These are phyloP conservation scores for Chamaecrista fasciculata DNA, from an alignment of 306 rosid genomes.

Conservation along the genomic window DNA sequence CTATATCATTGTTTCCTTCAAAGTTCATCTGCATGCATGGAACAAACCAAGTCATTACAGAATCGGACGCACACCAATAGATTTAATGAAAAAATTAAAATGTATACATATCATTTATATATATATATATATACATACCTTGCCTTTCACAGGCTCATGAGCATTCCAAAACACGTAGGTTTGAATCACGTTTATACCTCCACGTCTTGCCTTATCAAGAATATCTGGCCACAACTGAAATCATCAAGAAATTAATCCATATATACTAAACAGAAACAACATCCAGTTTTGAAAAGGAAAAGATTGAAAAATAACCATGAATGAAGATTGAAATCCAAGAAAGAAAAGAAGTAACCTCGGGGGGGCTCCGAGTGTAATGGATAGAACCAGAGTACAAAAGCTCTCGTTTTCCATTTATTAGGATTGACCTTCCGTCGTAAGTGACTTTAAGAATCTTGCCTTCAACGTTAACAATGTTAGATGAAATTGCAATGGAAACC, in stretches of 20 bases:
- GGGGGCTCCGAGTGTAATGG: constrained; percentile 77
- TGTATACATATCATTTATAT: constrained; percentile 49
- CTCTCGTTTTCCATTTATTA: constrained; percentile 53
- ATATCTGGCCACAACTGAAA: constrained; percentile 77
- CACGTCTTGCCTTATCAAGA: constrained; percentile 58
- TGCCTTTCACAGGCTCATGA: constrained; percentile 75
- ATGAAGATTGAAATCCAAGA: too few species aligned
- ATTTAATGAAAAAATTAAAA: neutral
- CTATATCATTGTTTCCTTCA: constrained; percentile 62
- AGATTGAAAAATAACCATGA: too few species aligned
- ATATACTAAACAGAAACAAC: too few species aligned
- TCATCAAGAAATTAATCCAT: neutral
- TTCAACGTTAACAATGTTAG: constrained; percentile 2
- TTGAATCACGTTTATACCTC: constrained; percentile 81
- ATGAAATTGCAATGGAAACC: constrained; percentile 25
- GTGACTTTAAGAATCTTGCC: constrained; percentile 35
- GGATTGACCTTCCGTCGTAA: constrained; percentile 43
- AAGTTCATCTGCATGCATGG: constrained; percentile 45
- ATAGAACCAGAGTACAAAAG: constrained; percentile 80
- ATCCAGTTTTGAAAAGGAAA: too few species aligned
- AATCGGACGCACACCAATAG: too few species aligned
- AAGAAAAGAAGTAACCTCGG: constrained; percentile 34
- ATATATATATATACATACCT: constrained; percentile 58
- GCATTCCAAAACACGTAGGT: constrained; percentile 92
- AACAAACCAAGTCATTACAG: neutral